Conservation (phyloP, 805 yeast species). For the Lachancea sp. region DNA sequence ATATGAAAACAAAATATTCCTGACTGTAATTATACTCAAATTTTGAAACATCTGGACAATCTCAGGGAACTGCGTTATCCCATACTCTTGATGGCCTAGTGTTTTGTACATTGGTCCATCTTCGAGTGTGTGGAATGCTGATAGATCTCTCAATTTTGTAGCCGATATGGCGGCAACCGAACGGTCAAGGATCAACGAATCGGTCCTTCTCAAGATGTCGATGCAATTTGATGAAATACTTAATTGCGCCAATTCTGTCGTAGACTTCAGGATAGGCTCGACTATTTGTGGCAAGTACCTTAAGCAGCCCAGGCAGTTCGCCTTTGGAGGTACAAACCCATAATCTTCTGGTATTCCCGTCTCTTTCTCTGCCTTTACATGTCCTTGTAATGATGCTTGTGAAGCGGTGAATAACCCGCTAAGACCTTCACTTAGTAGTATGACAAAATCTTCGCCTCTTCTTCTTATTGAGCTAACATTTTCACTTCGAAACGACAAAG, state of each 20-base stretch:
- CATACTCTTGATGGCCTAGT: slow-evolving; percentile 24
- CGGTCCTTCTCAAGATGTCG: slow-evolving; percentile 34
- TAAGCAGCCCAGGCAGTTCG: slow-evolving; percentile 56
- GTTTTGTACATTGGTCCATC: slow-evolving; percentile 35
- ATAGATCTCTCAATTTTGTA: slow-evolving; percentile 47
- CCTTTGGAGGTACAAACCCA: slow-evolving; percentile 57
- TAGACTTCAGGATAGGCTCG: slow-evolving; percentile 36
- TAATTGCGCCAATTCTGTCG: slow-evolving; percentile 41
- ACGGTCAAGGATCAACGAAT: slow-evolving; percentile 37
- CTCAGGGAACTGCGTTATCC: slow-evolving; percentile 36
- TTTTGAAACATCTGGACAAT: slow-evolving; percentile 32
- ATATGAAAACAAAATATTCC: slow-evolving; percentile 31
- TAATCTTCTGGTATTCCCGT: slow-evolving; percentile 33
- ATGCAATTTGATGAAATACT: slow-evolving; percentile 36
- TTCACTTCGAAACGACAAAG: slow-evolving; percentile 37
- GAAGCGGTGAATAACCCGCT: slow-evolving; percentile 33
- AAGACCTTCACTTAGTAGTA: slow-evolving; percentile 29
- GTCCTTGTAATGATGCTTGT: slow-evolving; percentile 15
- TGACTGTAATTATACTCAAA: slow-evolving; percentile 30
- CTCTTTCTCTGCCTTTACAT: slow-evolving; percentile 14
- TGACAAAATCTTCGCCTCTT: slow-evolving; percentile 37
- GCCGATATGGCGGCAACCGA: slow-evolving; percentile 43
- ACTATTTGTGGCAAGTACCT: slow-evolving; percentile 45
- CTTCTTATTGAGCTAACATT: slow-evolving; percentile 38
- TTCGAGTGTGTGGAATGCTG: slow-evolving; percentile 35